phyloP scores from a whole-genome alignment of 73 alveolate species.

The Breviolum minutum region DNA sequence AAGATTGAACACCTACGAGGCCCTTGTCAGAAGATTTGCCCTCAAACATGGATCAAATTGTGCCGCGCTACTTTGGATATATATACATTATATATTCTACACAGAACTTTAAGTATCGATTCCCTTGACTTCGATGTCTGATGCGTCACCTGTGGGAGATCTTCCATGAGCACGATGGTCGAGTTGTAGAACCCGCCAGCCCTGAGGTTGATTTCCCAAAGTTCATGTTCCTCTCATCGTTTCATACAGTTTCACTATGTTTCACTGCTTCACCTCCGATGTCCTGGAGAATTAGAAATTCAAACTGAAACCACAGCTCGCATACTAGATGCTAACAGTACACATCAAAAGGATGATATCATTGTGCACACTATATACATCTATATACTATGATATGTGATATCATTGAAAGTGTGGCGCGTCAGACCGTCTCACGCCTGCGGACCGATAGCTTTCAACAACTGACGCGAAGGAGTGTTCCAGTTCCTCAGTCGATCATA shows the following conservation, averaged over 20 bases:
- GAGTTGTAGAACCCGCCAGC: constrained; percentile 77
- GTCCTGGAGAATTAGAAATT: not conserved
- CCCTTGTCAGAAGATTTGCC: too few relatives aligned
- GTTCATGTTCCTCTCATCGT: too few relatives aligned
- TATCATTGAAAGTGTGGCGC: too few relatives aligned
- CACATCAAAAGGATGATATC: too few relatives aligned
- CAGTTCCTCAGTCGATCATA: constrained; percentile 30
- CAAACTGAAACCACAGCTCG: not conserved
- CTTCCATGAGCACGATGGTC: constrained; percentile 87
- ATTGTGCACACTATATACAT: too few relatives aligned
- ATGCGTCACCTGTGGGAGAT: constrained; percentile 42
- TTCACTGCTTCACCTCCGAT: too few relatives aligned
- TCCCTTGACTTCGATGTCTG: not conserved
- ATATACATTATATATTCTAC: not conserved
- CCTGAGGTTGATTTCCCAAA: not conserved
- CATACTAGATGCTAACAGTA: too few relatives aligned
- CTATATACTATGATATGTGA: too few relatives aligned
- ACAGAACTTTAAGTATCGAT: not conserved
- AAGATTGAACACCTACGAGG: not conserved
- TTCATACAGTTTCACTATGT: too few relatives aligned
- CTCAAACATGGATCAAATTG: not conserved
- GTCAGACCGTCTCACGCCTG: not conserved
- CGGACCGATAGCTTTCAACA: constrained; percentile 43
- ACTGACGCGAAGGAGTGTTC: constrained; percentile 71
- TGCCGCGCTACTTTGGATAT: too few relatives aligned